These are phyloP conservation scores for Arxiozyma bovina DNA, from an alignment of 1,139 yeast genomes.

Conservation along the genomic window DNA sequence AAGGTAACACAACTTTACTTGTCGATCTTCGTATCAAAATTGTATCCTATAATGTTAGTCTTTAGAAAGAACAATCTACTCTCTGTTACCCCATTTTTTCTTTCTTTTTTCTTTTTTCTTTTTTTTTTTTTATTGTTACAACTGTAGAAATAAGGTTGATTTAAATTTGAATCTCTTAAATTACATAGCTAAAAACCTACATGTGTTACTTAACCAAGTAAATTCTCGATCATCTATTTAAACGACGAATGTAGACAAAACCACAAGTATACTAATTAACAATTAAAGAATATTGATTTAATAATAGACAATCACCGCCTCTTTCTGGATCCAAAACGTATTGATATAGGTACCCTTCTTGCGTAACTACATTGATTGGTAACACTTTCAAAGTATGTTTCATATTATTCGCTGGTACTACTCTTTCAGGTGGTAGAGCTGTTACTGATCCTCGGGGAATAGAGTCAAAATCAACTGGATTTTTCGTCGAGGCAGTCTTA, in stretches of 20 bases:
- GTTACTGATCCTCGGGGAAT: neutral
- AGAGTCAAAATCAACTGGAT: neutral
- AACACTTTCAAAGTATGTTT: constrained; percentile 27
- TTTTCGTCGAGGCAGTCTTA: neutral
- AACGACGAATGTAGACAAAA: neutral
- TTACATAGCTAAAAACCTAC: neutral
- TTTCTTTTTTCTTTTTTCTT: too few relatives aligned
- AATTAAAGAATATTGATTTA: constrained; percentile 54
- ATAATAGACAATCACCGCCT: constrained; percentile 86
- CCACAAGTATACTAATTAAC: neutral
- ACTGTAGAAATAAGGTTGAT: neutral
- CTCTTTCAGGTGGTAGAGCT: neutral
- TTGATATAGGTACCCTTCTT: constrained; percentile 79
- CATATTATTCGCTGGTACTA: neutral
- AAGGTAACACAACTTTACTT: too few relatives aligned
- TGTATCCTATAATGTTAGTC: neutral
- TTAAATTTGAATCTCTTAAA: neutral
- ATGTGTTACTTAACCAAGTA: neutral
- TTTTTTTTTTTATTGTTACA: neutral
- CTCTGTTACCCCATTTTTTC: too few relatives aligned
- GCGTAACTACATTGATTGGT: constrained; percentile 53
- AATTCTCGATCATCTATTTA: too few relatives aligned
- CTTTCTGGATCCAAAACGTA: constrained; percentile 80
- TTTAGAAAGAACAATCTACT: too few relatives aligned
- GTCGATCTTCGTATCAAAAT: too few relatives aligned